A percentile compares a stretch with the other conserved stretches of the same genome.
phyloP scores from a whole-genome alignment of 1,284 basidiomycete genomes.

The Fomitiporia mediterranea region DNA sequence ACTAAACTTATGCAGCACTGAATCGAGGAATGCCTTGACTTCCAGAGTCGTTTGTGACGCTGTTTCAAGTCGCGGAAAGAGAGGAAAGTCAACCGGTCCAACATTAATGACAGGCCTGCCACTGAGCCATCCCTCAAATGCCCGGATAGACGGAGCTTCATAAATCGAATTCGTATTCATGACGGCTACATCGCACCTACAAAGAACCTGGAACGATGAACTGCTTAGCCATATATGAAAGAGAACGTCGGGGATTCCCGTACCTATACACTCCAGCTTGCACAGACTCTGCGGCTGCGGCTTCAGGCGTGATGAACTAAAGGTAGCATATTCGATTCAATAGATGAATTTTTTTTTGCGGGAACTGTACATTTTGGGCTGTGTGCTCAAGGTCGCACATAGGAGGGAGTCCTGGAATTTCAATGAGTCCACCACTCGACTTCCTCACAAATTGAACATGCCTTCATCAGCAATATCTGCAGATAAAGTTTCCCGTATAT shows the following conservation, averaged over 20 bases:
- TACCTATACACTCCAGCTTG: too few species aligned
- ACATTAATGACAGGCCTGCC: constrained; percentile 1
- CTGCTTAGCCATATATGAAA: too few species aligned
- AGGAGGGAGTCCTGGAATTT: constrained; percentile 7
- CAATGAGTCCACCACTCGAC: constrained; percentile 6
- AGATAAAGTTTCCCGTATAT: too few species aligned
- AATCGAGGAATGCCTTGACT: constrained; percentile 7
- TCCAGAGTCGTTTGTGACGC: neutral
- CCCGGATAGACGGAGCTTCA: constrained; percentile 4
- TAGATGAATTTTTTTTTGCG: too few species aligned
- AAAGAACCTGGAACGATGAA: too few species aligned
- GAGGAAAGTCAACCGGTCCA: constrained; percentile 6
- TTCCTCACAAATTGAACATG: too few species aligned
- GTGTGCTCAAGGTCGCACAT: constrained; percentile 15
- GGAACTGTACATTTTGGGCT: too few species aligned
- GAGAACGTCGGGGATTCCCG: too few species aligned
- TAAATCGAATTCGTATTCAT: neutral
- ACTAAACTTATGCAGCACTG: constrained; percentile 9
- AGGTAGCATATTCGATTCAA: too few species aligned
- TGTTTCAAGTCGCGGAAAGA: neutral
- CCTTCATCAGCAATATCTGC: too few species aligned
- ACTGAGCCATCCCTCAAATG: constrained; percentile 7
- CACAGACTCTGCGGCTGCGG: too few species aligned
- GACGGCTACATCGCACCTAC: constrained; percentile 10
- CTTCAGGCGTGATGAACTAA: too few species aligned